phyloP scores from a whole-genome alignment of 768 basidiomycete species.

The Grammothele lineata region DNA sequence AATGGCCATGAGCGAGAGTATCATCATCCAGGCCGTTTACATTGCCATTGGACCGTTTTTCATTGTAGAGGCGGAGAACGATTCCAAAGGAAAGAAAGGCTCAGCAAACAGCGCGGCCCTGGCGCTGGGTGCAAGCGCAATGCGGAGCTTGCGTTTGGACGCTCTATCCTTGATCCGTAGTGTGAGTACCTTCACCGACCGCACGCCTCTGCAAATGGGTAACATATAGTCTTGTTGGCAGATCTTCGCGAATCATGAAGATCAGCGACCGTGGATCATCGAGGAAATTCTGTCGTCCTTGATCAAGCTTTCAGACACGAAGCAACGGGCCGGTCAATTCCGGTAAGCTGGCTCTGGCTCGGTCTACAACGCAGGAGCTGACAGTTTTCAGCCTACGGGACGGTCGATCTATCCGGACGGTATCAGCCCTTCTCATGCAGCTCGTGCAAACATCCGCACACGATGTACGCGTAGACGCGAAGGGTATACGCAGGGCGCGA shows the following conservation, averaged over 20 bases:
- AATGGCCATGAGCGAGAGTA: conserved; percentile 80
- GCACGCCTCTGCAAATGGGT: no score
- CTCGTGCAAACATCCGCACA: conserved; percentile 95
- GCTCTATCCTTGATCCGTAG: conserved; percentile 81
- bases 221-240: no score
- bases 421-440: conserved; percentile 89
- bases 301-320: conserved; percentile 85
- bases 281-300: conserved; percentile 91
- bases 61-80: conserved; percentile 61
- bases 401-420: conserved; percentile 87
- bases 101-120: conserved; percentile 1
- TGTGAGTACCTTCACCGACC: conserved; percentile 49
- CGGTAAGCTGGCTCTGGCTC: conserved; percentile 63
- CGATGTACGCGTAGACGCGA: conserved; percentile 72
- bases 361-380: no score
- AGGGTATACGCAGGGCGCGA: conserved; percentile 55
- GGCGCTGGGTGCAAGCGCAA: conserved; percentile 72
- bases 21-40: conserved; percentile 91
- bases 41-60: conserved; percentile 95
- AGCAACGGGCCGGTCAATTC: conserved; percentile 88
- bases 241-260: conserved; percentile 90
- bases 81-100: conserved; percentile 47
- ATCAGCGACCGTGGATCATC: conserved; percentile 95
- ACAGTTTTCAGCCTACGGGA: conserved; percentile 88
- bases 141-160: conserved; percentile 78